These are phyloP conservation scores for Diutina catenulata DNA, from an alignment of 1,139 yeast genomes.

Conservation along the genomic window DNA sequence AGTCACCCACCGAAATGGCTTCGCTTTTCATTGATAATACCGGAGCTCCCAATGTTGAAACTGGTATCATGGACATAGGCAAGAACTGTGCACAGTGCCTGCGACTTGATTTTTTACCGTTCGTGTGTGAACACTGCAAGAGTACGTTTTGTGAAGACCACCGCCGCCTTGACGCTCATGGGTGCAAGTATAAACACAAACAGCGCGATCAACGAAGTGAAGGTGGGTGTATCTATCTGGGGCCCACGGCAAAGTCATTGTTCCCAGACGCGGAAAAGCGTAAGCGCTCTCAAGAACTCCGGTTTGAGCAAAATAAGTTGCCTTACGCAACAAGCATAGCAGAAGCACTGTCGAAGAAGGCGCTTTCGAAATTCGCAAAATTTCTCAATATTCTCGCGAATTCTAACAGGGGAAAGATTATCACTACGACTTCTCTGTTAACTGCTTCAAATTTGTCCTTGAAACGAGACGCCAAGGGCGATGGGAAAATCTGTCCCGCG, in stretches of 20 bases:
- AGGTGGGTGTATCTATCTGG: not conserved
- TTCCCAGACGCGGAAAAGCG: constrained; percentile 46
- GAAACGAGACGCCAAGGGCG: constrained; percentile 59
- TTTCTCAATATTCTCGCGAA: constrained; percentile 32
- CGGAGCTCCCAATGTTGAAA: not conserved
- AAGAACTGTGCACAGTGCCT: constrained; percentile 54
- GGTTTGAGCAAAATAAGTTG: constrained; percentile 25
- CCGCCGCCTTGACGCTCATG: constrained; percentile 35
- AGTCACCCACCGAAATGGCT: too few species aligned
- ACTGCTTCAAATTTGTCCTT: not conserved
- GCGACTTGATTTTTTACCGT: constrained; percentile 60
- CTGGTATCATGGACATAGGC: constrained; percentile 48
- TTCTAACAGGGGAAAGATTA: not conserved
- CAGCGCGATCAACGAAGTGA: not conserved
- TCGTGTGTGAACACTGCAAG: constrained; percentile 46
- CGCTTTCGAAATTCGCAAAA: constrained; percentile 33
- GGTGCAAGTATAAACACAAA: constrained; percentile 18
- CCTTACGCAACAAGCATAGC: constrained; percentile 16
- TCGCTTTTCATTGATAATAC: too few species aligned
- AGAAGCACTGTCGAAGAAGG: constrained; percentile 13
- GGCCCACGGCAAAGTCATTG: constrained; percentile 28
- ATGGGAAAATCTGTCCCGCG: constrained; percentile 34
- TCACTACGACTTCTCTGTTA: not conserved
- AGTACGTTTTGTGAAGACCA: constrained; percentile 49
- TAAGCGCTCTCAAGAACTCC: constrained; percentile 11